phyloP scores from a whole-genome alignment of 495 filamentous ascomycete genomes.

The Recurvomyces mirabilis region DNA sequence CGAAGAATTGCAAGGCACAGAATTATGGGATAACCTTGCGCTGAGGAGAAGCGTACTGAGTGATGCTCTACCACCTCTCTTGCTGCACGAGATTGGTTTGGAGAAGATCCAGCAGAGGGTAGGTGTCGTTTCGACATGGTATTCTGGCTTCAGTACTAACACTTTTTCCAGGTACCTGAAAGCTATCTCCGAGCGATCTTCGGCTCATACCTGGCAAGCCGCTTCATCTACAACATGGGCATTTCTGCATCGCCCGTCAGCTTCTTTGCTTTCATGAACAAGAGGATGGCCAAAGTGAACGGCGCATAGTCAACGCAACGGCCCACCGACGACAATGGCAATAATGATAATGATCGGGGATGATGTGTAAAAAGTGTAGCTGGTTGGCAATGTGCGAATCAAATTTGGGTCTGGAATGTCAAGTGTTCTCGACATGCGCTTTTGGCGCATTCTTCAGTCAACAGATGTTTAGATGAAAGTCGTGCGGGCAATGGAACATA shows the following conservation, averaged over 20 bases:
- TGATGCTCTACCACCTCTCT: slow-evolving; percentile 74
- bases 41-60: slow-evolving; percentile 67
- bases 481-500: no score
- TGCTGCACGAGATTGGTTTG: slow-evolving; percentile 81
- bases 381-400: no score
- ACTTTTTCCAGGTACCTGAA: slow-evolving; percentile 58
- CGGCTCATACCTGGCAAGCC: slow-evolving; percentile 83
- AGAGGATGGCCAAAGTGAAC: slow-evolving; percentile 26
- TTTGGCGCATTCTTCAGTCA: no score
- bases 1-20: slow-evolving; percentile 85
- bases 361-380: no score
- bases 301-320: not conserved
- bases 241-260: slow-evolving; percentile 90
- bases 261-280: slow-evolving; percentile 76
- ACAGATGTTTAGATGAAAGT: no score
- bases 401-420: no score
- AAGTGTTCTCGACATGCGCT: no score
- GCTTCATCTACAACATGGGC: slow-evolving; percentile 92
- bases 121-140: slow-evolving; percentile 25
- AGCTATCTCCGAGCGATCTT: slow-evolving; percentile 92
- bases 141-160: slow-evolving; percentile 1
- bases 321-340: no score
- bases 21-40: slow-evolving; percentile 75
- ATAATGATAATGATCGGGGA: no score
- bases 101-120: slow-evolving; percentile 73